Evolutionary conservation across 371 early-diverging fungal species (phyloP), one percentile per base, ranked within the genome.

Genomic region (Mortierella sp.): DNA sequence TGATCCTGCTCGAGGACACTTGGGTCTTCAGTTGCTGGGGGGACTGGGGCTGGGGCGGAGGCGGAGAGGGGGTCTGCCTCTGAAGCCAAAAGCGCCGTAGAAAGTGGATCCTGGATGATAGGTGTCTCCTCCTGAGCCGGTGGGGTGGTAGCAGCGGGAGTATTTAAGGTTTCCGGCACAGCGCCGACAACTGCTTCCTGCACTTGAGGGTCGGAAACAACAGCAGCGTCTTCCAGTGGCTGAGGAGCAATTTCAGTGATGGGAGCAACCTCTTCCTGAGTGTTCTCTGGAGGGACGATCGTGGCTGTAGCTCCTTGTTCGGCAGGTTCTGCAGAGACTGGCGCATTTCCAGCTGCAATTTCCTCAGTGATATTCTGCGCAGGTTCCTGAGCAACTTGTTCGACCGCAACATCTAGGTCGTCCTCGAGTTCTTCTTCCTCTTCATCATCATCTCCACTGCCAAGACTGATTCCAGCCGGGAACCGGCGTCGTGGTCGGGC

Each of bases 401-500:
- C 53, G 16, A 37, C 40, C 3, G 46, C 31, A 9, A 24, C 64
- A 13, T 29, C 48, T 8, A 14, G 19, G 1, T 56, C 61, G 0
- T 50, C 51, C 1, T 56, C 57, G n/a, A n/a, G n/a, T 16, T 39
- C 63, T 6, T 54, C 67, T 2, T 67, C 67, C 4, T 37, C 50
- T 12, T 54, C 47, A 13, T 57, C 67, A 0, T 59, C 67, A 6
- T 67, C 67, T 21, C 54, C 63, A 9, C 59, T 45, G 13, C 40
- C 13, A 21, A 73, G 67, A 5, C 59, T 57, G 19, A 73, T 46
- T 1, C 73, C 67, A 8, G 67, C 63, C n/a, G 73, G 73, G 62
- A 73, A 73, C 0, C 73, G 67, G n/a, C 46, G 57, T 16, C 63
- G 57, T 40, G 73, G 73, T 43, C 73, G 67, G 10, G 67, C 67